A percentile compares a stretch with the other conserved stretches of the same genome.
Evolutionary conservation across 1,284 basidiomycete genomes (phyloP).

Genomic region (Papiliotrema terrestris): DNA sequence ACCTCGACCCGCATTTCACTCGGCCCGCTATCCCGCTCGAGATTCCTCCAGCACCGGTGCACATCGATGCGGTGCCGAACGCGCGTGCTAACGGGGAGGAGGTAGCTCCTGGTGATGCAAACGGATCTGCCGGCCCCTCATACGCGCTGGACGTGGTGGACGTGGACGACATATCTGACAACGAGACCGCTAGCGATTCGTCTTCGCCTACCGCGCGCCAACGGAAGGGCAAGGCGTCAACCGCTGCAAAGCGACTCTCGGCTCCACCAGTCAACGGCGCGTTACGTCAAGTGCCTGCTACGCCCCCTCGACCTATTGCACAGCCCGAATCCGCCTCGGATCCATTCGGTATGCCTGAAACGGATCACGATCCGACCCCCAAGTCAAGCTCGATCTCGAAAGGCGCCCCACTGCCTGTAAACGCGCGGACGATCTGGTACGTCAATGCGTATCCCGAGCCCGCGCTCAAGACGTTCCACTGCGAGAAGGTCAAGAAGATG

Average conservation of each 20-base stretch:
- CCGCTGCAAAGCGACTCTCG: constrained; percentile 1
- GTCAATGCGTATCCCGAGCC: constrained; percentile 59
- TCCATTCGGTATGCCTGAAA: constrained; percentile 1
- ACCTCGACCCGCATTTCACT: constrained; percentile 92
- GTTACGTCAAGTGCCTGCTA: constrained; percentile 5
- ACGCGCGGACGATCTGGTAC: constrained; percentile 57
- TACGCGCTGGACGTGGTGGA: constrained; percentile 34
- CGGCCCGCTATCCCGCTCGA: constrained; percentile 75
- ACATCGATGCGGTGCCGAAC: background rate
- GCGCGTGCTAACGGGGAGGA: background rate
- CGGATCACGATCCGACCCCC: background rate
- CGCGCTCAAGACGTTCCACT: constrained; percentile 86
- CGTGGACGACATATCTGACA: constrained; percentile 25
- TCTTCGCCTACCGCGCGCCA: background rate
- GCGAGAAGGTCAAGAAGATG: constrained; percentile 91
- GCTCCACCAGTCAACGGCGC: background rate
- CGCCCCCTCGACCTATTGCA: constrained; percentile 4
- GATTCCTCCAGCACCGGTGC: constrained; percentile 52
- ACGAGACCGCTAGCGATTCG: background rate
- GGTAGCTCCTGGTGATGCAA: background rate
- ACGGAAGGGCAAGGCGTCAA: background rate
- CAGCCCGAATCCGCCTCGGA: background rate
- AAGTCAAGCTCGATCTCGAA: constrained; percentile 7
- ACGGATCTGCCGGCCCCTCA: constrained; percentile 1
- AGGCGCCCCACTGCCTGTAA: constrained; percentile 9